phyloP scores from a whole-genome alignment of 2,329 filamentous ascomycete species.

The Leptosphaerulina australis region DNA sequence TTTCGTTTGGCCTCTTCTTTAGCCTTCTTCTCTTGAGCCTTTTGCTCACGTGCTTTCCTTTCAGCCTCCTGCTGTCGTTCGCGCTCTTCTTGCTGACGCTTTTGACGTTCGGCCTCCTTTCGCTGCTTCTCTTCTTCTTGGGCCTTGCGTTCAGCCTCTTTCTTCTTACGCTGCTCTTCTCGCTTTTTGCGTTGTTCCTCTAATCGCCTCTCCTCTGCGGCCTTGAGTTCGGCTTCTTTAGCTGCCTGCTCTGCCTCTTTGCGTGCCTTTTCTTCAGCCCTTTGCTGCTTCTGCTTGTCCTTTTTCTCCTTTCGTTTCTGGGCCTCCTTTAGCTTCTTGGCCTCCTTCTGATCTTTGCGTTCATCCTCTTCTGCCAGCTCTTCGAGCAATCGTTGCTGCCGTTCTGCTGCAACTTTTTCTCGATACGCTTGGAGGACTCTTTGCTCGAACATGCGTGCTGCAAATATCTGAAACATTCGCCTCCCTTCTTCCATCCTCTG shows the following conservation, averaged over 20 bases:
- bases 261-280: constrained; percentile 88
- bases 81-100: constrained; percentile 79
- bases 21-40: constrained; percentile 80
- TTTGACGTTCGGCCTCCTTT: constrained; percentile 84
- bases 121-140: constrained; percentile 85
- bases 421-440: constrained; percentile 95
- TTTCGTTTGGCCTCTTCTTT: constrained; percentile 76
- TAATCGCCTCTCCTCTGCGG: constrained; percentile 75
- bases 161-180: constrained; percentile 90
- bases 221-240: constrained; percentile 78
- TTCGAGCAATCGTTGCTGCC: constrained; percentile 86
- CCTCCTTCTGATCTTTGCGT: constrained; percentile 77
- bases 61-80: constrained; percentile 86
- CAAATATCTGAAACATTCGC: constrained; percentile 99
- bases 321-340: constrained; percentile 91
- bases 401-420: constrained; percentile 93
- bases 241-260: constrained; percentile 88
- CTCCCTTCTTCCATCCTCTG: constrained; percentile 98
- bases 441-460: constrained; percentile 98
- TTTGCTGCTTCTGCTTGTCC: constrained; percentile 81
- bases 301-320: constrained; percentile 96
- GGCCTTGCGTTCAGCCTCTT: constrained; percentile 85
- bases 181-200: constrained; percentile 82
- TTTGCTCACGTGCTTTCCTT: constrained; percentile 78
- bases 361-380: constrained; percentile 86